phyloP scores from a whole-genome alignment of 2,329 filamentous ascomycete genomes.

The Colletotrichum zoysiae region DNA sequence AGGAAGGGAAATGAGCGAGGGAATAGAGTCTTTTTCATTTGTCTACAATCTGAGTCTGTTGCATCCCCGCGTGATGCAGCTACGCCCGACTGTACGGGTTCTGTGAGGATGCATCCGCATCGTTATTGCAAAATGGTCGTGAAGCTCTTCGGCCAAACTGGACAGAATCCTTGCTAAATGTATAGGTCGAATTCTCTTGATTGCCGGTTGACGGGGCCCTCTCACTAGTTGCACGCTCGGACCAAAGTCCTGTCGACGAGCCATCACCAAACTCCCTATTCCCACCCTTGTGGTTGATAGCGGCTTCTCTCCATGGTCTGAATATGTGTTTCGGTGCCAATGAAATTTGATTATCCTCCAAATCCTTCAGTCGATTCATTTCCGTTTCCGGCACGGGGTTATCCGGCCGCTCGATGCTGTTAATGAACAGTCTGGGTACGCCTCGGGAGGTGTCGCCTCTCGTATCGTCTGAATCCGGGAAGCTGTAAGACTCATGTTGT shows the following conservation, averaged over 20 bases:
- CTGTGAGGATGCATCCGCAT: background rate
- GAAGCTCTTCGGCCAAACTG: conserved; percentile 1
- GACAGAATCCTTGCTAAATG: no score
- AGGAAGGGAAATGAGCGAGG: conserved; percentile 37
- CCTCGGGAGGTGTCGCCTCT: background rate
- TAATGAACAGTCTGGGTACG: conserved; percentile 43
- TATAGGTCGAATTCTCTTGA: background rate
- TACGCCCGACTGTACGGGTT: background rate
- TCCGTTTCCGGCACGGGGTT: conserved; percentile 46
- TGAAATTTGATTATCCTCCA: conserved; percentile 42
- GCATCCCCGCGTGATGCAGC: background rate
- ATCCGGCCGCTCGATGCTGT: conserved; percentile 47
- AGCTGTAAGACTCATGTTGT: conserved; percentile 41
- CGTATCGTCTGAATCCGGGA: conserved; percentile 18
- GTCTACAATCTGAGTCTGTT: conserved; percentile 12
- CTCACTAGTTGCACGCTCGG: conserved; percentile 10
- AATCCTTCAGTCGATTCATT: conserved; percentile 44
- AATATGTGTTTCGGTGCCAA: conserved; percentile 24
- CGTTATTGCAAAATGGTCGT: background rate
- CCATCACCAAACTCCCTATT: conserved; percentile 20
- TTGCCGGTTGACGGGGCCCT: conserved; percentile 7
- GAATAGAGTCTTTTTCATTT: conserved; percentile 43
- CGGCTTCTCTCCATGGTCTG: background rate
- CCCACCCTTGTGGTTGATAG: background rate
- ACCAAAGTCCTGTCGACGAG: conserved; percentile 37